phyloP scores from a whole-genome alignment of 2,329 filamentous ascomycete species.

The Cladosporium sp. region DNA sequence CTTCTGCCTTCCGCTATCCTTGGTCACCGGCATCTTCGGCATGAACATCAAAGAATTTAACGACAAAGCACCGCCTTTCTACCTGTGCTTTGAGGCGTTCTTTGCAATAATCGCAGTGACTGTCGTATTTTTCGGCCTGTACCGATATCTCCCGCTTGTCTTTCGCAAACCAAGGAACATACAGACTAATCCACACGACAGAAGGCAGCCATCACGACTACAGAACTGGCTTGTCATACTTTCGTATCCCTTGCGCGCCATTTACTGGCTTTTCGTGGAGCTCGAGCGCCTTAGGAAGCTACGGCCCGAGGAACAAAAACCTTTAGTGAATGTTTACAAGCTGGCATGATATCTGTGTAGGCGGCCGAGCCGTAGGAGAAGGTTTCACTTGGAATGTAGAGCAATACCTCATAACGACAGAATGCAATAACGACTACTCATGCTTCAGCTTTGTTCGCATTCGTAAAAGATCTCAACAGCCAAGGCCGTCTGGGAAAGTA shows the following conservation, averaged over 20 bases:
- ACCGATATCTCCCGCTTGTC: too few species aligned
- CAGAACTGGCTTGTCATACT: too few species aligned
- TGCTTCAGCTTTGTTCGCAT: neutral
- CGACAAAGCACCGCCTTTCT: too few species aligned
- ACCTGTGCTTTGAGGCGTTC: neutral
- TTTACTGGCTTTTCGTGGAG: too few species aligned
- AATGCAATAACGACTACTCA: neutral
- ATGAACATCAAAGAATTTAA: slow-evolving; percentile 19
- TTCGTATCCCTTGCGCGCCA: too few species aligned
- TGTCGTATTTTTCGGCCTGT: neutral
- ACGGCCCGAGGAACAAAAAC: too few species aligned
- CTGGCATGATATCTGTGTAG: neutral
- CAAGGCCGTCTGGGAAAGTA: neutral
- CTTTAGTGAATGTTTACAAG: neutral
- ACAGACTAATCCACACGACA: too few species aligned
- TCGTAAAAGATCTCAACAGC: neutral
- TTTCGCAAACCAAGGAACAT: too few species aligned
- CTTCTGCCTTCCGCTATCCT: slow-evolving; percentile 17
- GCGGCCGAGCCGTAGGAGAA: too few species aligned
- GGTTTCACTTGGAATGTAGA: too few species aligned
- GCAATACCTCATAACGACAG: neutral
- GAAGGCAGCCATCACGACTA: too few species aligned
- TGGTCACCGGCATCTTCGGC: slow-evolving; percentile 22
- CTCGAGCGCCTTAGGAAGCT: neutral
- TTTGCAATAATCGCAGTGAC: neutral